phyloP scores from a whole-genome alignment of 495 filamentous ascomycete species.

The Aspergillus indologenus region DNA sequence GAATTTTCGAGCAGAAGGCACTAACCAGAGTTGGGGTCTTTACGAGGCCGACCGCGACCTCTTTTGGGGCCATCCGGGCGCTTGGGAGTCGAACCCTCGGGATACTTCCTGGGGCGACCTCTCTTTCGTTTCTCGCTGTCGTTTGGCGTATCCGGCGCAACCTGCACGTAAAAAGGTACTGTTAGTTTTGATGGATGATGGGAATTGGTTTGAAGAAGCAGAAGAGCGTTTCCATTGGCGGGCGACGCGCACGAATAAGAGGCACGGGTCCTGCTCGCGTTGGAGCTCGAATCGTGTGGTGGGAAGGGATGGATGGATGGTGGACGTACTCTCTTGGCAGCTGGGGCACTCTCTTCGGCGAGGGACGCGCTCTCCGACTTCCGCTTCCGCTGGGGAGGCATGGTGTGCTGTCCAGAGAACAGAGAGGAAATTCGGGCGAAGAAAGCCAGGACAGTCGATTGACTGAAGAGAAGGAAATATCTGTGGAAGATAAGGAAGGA shows the following conservation, averaged over 20 bases:
- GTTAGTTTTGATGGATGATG: neutral
- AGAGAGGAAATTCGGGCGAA: constrained; percentile 4
- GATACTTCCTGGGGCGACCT: constrained; percentile 40
- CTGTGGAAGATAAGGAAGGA: constrained; percentile 10
- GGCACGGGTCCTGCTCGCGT: neutral
- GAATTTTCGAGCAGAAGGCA: neutral
- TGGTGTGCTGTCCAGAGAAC: constrained; percentile 6
- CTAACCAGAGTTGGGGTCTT: constrained; percentile 21
- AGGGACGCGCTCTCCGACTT: constrained; percentile 25
- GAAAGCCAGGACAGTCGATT: constrained; percentile 2
- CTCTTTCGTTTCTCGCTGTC: constrained; percentile 37
- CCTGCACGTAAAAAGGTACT: neutral
- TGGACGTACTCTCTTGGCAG: constrained; percentile 23
- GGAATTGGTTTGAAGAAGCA: neutral
- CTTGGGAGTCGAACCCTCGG: constrained; percentile 24
- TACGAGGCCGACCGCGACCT: constrained; percentile 41
- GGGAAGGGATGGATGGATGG: neutral
- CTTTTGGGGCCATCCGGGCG: constrained; percentile 32
- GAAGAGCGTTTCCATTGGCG: constrained; percentile 4
- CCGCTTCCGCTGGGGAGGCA: constrained; percentile 30
- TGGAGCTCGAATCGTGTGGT: neutral
- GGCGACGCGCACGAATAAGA: neutral
- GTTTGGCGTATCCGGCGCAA: constrained; percentile 22
- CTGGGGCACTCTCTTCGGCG: constrained; percentile 20
- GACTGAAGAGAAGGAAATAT: constrained; percentile 9